Evolutionary conservation across 305 asterid species (phyloP).

Genomic region (Solanum hybrid): DNA sequence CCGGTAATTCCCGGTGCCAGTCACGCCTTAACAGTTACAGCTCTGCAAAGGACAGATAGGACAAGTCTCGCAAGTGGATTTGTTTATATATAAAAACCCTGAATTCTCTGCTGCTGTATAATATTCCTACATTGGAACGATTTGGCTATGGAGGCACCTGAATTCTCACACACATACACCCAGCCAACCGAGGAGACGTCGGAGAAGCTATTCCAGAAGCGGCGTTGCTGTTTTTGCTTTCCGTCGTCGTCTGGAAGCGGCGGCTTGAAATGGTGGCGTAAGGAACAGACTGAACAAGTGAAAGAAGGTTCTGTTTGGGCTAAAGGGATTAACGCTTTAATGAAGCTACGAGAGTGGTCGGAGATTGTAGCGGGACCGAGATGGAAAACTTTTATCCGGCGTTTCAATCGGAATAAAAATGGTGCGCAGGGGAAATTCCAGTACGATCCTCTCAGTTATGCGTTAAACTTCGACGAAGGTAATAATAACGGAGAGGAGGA

Average conservation of each 20-base stretch:
- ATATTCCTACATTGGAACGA: neutral
- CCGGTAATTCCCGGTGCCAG: neutral
- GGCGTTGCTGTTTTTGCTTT: neutral
- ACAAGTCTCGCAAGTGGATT: neutral
- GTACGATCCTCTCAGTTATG: conserved; percentile 63
- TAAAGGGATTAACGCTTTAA: conserved; percentile 36
- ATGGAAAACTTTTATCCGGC: conserved; percentile 80
- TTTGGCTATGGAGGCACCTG: neutral
- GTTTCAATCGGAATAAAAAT: conserved; percentile 37
- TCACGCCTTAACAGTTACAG: neutral
- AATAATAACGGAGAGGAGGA: conserved; percentile 40
- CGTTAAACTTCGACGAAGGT: conserved; percentile 78
- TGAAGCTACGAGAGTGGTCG: conserved; percentile 71
- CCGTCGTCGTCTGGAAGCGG: neutral
- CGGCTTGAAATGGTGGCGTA: neutral
- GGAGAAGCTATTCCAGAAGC: neutral
- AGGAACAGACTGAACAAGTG: neutral
- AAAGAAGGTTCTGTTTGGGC: conserved; percentile 8
- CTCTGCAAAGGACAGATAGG: neutral
- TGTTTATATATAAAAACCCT: neutral
- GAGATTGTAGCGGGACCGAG: conserved; percentile 72
- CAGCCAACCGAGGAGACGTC: neutral
- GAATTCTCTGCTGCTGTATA: neutral
- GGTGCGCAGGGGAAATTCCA: conserved; percentile 32
- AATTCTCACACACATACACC: neutral